phyloP scores from a whole-genome alignment of 2,329 filamentous ascomycete genomes.

The Fonsecaea erecta region DNA sequence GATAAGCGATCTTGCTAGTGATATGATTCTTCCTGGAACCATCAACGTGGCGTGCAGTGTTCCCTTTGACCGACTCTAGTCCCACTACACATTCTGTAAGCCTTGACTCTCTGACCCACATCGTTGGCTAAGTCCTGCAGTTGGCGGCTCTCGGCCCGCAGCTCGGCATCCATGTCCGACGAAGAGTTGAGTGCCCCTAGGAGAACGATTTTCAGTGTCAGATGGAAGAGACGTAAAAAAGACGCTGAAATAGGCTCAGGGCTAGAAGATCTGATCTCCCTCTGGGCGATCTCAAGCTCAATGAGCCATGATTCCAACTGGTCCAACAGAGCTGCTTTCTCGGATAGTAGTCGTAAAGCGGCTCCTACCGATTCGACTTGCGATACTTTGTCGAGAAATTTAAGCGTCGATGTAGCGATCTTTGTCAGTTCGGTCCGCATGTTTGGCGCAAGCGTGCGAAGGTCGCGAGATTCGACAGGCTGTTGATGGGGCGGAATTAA shows the following conservation, averaged over 20 bases:
- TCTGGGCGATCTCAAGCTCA: slow-evolving; percentile 39
- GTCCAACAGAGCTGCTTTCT: slow-evolving; percentile 43
- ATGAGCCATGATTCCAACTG: slow-evolving; percentile 44
- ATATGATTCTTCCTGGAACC: too few species aligned
- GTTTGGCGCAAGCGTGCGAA: slow-evolving; percentile 46
- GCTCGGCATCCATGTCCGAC: slow-evolving; percentile 37
- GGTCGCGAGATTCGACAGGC: slow-evolving; percentile 33
- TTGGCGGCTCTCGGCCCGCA: slow-evolving; percentile 42
- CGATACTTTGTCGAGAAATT: slow-evolving; percentile 43
- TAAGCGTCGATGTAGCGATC: slow-evolving; percentile 43
- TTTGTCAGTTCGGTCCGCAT: slow-evolving; percentile 45
- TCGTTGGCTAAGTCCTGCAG: slow-evolving; percentile 42
- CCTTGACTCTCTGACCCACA: slow-evolving; percentile 42
- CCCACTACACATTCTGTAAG: slow-evolving; percentile 40
- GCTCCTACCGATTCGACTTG: slow-evolving; percentile 35
- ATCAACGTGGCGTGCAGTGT: too few species aligned
- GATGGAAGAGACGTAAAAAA: slow-evolving; percentile 46
- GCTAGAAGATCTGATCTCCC: slow-evolving; percentile 29
- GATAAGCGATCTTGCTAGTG: too few species aligned
- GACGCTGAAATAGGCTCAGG: slow-evolving; percentile 41
- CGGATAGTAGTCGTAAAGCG: slow-evolving; percentile 39
- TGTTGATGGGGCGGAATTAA: slow-evolving; percentile 37
- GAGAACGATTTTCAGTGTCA: slow-evolving; percentile 44
- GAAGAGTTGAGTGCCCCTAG: slow-evolving; percentile 43
- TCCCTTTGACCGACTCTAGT: slow-evolving; percentile 9